Percentiles rank a stretch among this genome's conserved stretches.
phyloP scores from a whole-genome alignment of 2,329 filamentous ascomycete species.

The Trichoderma harzianum region DNA sequence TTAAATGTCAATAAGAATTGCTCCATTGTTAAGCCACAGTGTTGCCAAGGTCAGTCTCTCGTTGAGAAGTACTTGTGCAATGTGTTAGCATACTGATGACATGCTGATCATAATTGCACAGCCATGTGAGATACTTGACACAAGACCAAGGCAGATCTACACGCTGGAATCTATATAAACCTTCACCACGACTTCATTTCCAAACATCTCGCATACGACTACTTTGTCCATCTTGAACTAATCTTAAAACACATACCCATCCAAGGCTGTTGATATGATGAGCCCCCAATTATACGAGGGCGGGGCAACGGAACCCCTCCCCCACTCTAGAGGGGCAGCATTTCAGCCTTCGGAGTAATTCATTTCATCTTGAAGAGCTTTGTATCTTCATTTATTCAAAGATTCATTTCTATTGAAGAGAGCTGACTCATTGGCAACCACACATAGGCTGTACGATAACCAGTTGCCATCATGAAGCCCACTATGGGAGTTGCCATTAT shows the following conservation, averaged over 20 bases:
- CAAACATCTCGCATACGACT: neutral
- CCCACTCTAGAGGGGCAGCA: slow-evolving; percentile 6
- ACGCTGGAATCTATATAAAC: neutral
- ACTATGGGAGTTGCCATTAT: slow-evolving; percentile 56
- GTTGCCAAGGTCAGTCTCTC: neutral
- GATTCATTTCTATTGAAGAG: neutral
- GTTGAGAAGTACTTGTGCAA: neutral
- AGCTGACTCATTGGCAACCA: neutral
- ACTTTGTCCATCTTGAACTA: neutral
- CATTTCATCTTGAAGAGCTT: neutral
- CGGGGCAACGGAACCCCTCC: slow-evolving; percentile 8
- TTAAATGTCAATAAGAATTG: neutral
- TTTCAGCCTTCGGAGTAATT: neutral
- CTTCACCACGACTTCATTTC: neutral
- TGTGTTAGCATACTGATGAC: no score
- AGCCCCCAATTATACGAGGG: neutral
- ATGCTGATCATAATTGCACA: neutral
- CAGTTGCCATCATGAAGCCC: slow-evolving; percentile 12
- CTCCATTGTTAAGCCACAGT: neutral
- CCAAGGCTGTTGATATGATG: neutral
- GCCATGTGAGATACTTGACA: neutral
- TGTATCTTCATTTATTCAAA: neutral
- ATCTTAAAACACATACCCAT: neutral
- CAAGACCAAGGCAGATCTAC: neutral
- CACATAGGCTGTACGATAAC: neutral